These are phyloP conservation scores for Strobilomyces confusus DNA, from an alignment of 768 basidiomycete species.

Conservation along the genomic window DNA sequence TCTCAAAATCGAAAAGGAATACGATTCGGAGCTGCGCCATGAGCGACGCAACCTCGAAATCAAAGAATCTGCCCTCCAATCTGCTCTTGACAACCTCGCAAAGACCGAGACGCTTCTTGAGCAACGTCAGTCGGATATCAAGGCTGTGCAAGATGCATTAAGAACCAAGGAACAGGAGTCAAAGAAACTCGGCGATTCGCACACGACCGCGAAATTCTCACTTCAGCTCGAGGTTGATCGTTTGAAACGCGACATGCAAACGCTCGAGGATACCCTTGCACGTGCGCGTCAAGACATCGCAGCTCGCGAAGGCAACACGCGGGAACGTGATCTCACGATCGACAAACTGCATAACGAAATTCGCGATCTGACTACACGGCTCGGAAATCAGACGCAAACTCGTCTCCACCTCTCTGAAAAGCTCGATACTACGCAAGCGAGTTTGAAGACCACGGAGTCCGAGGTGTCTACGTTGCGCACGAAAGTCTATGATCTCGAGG, in stretches of 20 bases:
- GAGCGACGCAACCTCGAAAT: constrained; percentile 64
- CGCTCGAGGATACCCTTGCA: constrained; percentile 74
- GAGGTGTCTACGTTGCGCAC: constrained; percentile 60
- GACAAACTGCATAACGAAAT: constrained; percentile 78
- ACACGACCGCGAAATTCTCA: constrained; percentile 78
- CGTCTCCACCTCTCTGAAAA: constrained; percentile 85
- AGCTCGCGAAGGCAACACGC: constrained; percentile 56
- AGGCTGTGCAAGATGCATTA: constrained; percentile 68
- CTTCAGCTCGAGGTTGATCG: constrained; percentile 88
- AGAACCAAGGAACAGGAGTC: constrained; percentile 70
- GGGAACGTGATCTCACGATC: constrained; percentile 68
- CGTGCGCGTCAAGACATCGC: constrained; percentile 67
- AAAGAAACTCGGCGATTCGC: constrained; percentile 77
- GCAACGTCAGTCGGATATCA: constrained; percentile 74
- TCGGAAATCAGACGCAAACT: constrained; percentile 85
- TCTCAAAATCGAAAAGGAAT: constrained; percentile 54
- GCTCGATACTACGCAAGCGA: constrained; percentile 66
- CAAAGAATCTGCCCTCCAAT: constrained; percentile 65
- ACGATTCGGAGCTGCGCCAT: constrained; percentile 56
- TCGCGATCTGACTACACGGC: constrained; percentile 71
- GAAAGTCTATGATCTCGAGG: constrained; percentile 72
- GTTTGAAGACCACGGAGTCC: constrained; percentile 60
- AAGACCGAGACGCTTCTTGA: constrained; percentile 59
- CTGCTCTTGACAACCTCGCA: constrained; percentile 58
- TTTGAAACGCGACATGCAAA: constrained; percentile 76